These are phyloP conservation scores for Syncephalastrum monosporum DNA, from an alignment of 371 early-diverging fungal genomes.

Conservation along the genomic window DNA sequence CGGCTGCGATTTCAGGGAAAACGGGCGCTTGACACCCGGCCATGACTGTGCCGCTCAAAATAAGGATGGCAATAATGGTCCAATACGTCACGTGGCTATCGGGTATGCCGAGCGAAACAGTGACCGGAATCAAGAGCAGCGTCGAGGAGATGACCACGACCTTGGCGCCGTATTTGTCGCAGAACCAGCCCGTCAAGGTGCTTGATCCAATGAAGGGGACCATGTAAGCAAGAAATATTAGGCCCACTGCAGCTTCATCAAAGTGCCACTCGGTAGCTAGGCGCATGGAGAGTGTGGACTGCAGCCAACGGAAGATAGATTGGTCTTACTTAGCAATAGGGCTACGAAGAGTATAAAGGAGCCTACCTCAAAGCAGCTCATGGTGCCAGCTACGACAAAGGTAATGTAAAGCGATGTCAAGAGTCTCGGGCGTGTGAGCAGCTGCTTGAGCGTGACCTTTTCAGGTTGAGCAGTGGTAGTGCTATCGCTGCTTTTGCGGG, in stretches of 20 bases:
- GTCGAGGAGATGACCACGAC: slow-evolving; percentile 36
- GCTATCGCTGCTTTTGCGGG: neutral
- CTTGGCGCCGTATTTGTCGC: slow-evolving; percentile 41
- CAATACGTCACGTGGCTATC: slow-evolving; percentile 29
- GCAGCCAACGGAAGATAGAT: slow-evolving; percentile 8
- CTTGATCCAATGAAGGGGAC: slow-evolving; percentile 46
- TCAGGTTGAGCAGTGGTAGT: slow-evolving; percentile 1
- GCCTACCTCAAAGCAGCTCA: slow-evolving; percentile 47
- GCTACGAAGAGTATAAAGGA: neutral
- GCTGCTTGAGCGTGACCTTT: slow-evolving; percentile 18
- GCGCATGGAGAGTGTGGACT: slow-evolving; percentile 60
- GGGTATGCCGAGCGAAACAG: slow-evolving; percentile 35
- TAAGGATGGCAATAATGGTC: slow-evolving; percentile 28
- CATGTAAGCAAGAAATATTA: slow-evolving; percentile 59
- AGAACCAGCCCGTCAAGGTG: slow-evolving; percentile 44
- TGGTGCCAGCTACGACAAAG: slow-evolving; percentile 30
- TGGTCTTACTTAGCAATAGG: neutral
- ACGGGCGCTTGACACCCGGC: slow-evolving; percentile 45
- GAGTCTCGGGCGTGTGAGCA: slow-evolving; percentile 28
- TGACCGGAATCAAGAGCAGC: slow-evolving; percentile 24
- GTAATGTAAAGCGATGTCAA: slow-evolving; percentile 34
- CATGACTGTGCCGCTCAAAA: slow-evolving; percentile 34
- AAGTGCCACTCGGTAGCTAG: slow-evolving; percentile 53
- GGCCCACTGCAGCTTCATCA: slow-evolving; percentile 54
- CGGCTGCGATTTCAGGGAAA: slow-evolving; percentile 42